Conservation (phyloP, 257 asterid species). For the Fraxinus americana region DNA sequence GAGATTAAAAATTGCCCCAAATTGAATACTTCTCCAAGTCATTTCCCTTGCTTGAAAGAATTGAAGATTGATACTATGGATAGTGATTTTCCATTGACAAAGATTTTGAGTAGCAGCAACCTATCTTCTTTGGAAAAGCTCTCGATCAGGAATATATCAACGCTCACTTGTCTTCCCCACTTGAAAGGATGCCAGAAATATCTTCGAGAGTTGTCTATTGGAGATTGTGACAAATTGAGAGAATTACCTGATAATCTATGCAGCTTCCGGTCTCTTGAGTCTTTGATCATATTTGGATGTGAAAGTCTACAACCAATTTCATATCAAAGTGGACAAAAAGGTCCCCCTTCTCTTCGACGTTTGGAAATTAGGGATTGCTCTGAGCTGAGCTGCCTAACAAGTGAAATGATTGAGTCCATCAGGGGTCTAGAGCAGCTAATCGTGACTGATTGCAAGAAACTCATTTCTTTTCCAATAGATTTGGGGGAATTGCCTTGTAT, state of each 20-base stretch:
- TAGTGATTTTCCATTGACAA: conserved; percentile 7
- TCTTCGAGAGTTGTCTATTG: background rate
- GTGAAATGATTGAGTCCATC: conserved; percentile 13
- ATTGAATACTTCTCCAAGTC: conserved; percentile 31
- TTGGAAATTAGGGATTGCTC: conserved; percentile 19
- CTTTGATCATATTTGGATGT: background rate
- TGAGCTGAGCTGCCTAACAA: conserved; percentile 14
- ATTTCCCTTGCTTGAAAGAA: conserved; percentile 26
- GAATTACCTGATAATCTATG: conserved; percentile 2
- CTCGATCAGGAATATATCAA: background rate
- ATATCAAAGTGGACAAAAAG: background rate
- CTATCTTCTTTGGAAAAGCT: conserved; percentile 9
- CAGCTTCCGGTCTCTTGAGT: background rate
- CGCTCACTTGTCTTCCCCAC: conserved; percentile 15
- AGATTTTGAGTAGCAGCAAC: conserved; percentile 8
- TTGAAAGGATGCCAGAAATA: background rate
- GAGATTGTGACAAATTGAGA: background rate
- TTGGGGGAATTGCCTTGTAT: background rate
- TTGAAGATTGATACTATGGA: background rate
- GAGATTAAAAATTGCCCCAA: background rate
- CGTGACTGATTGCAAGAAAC: background rate
- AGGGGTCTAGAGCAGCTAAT: fast-evolving
- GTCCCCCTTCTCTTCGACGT: background rate
- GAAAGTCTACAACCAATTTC: background rate
- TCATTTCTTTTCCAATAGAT: conserved; percentile 4